A percentile compares a stretch with the other conserved stretches of the same genome.
phyloP scores from a whole-genome alignment of 495 filamentous ascomycete species.

The Choiromyces venosus region DNA sequence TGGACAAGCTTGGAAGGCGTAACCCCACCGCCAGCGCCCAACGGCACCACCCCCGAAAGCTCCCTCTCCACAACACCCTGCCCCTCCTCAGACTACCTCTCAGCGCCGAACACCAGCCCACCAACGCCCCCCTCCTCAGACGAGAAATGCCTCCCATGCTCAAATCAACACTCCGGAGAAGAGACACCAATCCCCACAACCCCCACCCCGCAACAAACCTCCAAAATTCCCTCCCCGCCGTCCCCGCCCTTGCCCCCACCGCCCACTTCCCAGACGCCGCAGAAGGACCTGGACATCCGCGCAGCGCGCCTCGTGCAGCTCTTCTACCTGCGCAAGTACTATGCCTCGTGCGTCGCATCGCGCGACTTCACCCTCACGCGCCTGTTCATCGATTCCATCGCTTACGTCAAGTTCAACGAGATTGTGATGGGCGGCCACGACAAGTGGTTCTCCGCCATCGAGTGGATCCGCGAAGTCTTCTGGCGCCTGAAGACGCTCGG shows the following conservation, averaged over 20 bases:
- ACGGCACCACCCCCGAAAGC: conserved; percentile 5
- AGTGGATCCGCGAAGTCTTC: conserved; percentile 40
- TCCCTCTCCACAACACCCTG: background rate
- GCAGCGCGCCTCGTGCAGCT: conserved; percentile 36
- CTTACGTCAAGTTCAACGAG: conserved; percentile 42
- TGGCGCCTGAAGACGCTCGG: conserved; percentile 37
- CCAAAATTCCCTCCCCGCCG: conserved; percentile 32
- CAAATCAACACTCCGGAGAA: background rate
- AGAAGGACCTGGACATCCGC: conserved; percentile 31
- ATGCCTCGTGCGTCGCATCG: conserved; percentile 35
- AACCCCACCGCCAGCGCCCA: conserved; percentile 25
- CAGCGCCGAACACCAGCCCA: conserved; percentile 18
- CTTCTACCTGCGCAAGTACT: conserved; percentile 40
- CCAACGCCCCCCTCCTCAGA: conserved; percentile 18
- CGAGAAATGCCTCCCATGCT: background rate
- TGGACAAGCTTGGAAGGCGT: conserved; percentile 41
- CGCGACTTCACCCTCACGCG: conserved; percentile 35
- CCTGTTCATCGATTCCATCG: conserved; percentile 41
- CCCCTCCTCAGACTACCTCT: conserved; percentile 22
- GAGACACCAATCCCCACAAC: background rate
- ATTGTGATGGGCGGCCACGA: conserved; percentile 40
- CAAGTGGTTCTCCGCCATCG: conserved; percentile 39
- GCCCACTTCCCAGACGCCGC: conserved; percentile 36
- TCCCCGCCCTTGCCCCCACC: conserved; percentile 39
- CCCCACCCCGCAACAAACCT: background rate